Percentiles rank a stretch among this genome's conserved stretches.
phyloP scores from a whole-genome alignment of 108 stramenopile species.

The Tribonema minus region DNA sequence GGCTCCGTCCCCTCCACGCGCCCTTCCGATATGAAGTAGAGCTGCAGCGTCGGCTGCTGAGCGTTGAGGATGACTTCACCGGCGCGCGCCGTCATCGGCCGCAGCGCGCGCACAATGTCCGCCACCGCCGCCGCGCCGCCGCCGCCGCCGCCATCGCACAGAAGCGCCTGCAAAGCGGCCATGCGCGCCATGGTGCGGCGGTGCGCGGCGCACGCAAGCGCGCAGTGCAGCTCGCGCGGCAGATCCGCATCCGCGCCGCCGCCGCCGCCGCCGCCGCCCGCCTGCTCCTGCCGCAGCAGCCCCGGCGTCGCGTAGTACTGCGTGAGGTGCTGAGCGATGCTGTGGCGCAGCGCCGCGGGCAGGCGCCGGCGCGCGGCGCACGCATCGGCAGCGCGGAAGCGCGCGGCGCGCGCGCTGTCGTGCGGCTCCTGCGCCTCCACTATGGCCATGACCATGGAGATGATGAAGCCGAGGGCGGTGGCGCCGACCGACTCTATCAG shows the following conservation, averaged over 20 bases:
- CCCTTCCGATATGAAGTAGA: background rate
- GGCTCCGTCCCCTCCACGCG: background rate
- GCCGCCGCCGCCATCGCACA: too few species aligned
- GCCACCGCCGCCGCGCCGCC: constrained; percentile 8
- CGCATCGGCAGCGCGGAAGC: constrained; percentile 11
- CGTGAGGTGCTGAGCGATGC: too few species aligned
- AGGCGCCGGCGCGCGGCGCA: background rate
- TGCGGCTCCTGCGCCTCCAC: constrained; percentile 51
- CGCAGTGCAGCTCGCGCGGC: too few species aligned
- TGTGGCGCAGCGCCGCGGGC: background rate
- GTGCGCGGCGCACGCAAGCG: too few species aligned
- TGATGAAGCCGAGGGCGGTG: constrained; percentile 54
- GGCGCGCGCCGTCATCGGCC: constrained; percentile 12
- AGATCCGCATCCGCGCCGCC: too few species aligned
- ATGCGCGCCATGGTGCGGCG: too few species aligned
- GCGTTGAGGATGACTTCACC: background rate
- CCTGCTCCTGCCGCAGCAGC: constrained; percentile 24
- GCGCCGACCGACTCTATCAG: constrained; percentile 41
- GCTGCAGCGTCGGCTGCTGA: background rate
- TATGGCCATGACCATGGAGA: constrained; percentile 53
- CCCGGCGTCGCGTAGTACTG: background rate
- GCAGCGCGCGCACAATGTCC: constrained; percentile 32
- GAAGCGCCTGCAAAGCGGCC: too few species aligned
- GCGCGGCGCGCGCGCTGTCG: constrained; percentile 20
- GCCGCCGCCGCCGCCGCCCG: background rate